Evolutionary conservation across 2,329 filamentous ascomycete genomes (phyloP).

Genomic region (Cucurbitaria berberidis): DNA sequence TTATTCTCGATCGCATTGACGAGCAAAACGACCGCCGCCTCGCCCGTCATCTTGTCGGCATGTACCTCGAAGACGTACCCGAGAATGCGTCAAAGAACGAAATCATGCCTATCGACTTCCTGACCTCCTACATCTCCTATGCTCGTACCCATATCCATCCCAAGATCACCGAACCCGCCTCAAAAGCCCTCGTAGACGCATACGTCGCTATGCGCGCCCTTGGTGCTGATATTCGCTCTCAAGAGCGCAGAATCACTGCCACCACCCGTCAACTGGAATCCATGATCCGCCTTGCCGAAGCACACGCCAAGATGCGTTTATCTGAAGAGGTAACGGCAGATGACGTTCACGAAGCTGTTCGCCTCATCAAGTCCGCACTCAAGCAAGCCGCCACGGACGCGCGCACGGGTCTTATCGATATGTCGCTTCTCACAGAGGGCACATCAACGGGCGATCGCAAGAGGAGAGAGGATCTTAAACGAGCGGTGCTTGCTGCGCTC

Average conservation of each 20-base stretch:
- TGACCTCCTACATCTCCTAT: slow-evolving; percentile 97
- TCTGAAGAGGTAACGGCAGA: slow-evolving; percentile 73
- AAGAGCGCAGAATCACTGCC: slow-evolving; percentile 95
- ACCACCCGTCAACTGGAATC: slow-evolving; percentile 96
- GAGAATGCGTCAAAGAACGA: slow-evolving; percentile 81
- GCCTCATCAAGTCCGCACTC: slow-evolving; percentile 89
- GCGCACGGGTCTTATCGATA: slow-evolving; percentile 90
- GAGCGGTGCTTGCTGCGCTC: slow-evolving; percentile 73
- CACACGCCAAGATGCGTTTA: slow-evolving; percentile 97
- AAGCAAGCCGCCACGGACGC: slow-evolving; percentile 97
- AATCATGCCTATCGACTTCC: slow-evolving; percentile 85
- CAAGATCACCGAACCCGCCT: slow-evolving; percentile 77
- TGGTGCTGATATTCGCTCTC: slow-evolving; percentile 71
- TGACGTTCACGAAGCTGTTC: slow-evolving; percentile 89
- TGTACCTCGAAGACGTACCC: slow-evolving; percentile 95
- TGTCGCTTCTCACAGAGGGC: slow-evolving; percentile 94
- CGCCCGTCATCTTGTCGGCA: slow-evolving; percentile 89
- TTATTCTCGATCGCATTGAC: slow-evolving; percentile 92
- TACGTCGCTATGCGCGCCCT: slow-evolving; percentile 97
- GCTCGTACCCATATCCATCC: slow-evolving; percentile 87
- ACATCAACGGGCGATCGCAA: slow-evolving; percentile 86
- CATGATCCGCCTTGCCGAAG: slow-evolving; percentile 97
- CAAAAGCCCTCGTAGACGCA: slow-evolving; percentile 80
- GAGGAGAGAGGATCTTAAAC: slow-evolving; percentile 82
- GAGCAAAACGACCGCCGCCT: slow-evolving; percentile 87